Conservation (phyloP, 2,329 filamentous ascomycete species). For the Didymella arachidicola region DNA sequence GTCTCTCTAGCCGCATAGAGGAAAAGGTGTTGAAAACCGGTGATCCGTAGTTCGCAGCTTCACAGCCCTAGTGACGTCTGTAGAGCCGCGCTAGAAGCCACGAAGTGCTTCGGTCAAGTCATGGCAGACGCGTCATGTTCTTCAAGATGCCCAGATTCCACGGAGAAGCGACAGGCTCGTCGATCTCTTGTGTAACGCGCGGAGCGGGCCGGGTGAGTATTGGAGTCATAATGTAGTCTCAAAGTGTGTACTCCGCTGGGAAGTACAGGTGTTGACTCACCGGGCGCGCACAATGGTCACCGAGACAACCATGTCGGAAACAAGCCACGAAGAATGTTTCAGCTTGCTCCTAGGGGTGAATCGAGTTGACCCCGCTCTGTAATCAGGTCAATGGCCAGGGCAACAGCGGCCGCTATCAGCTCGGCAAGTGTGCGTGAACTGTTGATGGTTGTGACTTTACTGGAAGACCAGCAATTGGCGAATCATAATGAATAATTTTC, state of each 20-base stretch:
- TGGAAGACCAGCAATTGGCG: conserved; percentile 23
- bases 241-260: not conserved
- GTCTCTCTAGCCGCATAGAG: conserved; percentile 25
- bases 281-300: not conserved
- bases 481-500: conserved; percentile 33
- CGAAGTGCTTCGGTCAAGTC: conserved; percentile 27
- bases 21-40: conserved; percentile 22
- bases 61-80: conserved; percentile 34
- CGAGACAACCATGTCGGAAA: not conserved
- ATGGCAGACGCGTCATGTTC: conserved; percentile 25
- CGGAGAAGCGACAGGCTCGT: conserved; percentile 15
- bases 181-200: conserved; percentile 24
- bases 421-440: conserved; percentile 37
- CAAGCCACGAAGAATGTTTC: not conserved
- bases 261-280: conserved; percentile 4
- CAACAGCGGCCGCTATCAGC: conserved; percentile 19
- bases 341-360: not conserved
- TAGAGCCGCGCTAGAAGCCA: conserved; percentile 39
- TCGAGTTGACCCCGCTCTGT: not conserved
- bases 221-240: conserved; percentile 32
- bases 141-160: conserved; percentile 19
- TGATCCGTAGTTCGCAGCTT: conserved; percentile 30
- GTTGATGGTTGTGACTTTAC: conserved; percentile 23
- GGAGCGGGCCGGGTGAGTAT: conserved; percentile 30
- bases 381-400: not conserved